Percentiles rank a stretch among this genome's conserved stretches.
phyloP scores from a whole-genome alignment of 768 basidiomycete genomes.

The Solioccasus polychromus region DNA sequence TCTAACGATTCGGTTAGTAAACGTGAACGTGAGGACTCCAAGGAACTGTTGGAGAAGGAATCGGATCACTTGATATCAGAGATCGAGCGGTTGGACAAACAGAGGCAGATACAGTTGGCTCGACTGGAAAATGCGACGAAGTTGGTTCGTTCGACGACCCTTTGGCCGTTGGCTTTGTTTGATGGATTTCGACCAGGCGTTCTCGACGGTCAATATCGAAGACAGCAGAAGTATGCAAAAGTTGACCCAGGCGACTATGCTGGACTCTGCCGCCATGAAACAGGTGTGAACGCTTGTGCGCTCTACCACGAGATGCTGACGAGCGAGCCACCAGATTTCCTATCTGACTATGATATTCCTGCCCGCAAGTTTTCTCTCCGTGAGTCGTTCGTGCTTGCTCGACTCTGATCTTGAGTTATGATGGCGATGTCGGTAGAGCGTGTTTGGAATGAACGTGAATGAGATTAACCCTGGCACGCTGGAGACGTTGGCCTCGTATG shows the following conservation, averaged over 20 bases:
- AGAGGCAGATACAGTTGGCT: constrained; percentile 29
- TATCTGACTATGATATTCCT: constrained; percentile 63
- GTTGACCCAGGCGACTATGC: constrained; percentile 44
- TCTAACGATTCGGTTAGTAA: constrained; percentile 20
- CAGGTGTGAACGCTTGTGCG: constrained; percentile 19
- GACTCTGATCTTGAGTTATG: no score
- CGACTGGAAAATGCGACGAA: constrained; percentile 34
- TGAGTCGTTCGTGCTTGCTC: no score
- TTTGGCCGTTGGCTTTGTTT: neutral
- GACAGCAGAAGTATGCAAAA: constrained; percentile 50
- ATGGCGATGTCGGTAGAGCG: constrained; percentile 24
- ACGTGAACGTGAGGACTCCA: constrained; percentile 22
- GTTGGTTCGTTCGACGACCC: constrained; percentile 21
- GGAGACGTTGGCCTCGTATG: constrained; percentile 35
- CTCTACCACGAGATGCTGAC: no score
- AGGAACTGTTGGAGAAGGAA: constrained; percentile 43
- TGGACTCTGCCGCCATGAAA: constrained; percentile 41
- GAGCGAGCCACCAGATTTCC: constrained; percentile 28
- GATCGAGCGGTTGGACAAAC: constrained; percentile 43
- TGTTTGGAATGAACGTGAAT: constrained; percentile 30
- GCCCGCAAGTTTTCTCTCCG: constrained; percentile 45
- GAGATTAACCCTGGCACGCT: constrained; percentile 27
- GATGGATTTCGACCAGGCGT: constrained; percentile 41
- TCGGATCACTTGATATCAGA: constrained; percentile 46
- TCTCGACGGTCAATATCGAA: constrained; percentile 53